Evolutionary conservation across 192 early-diverging fungal genomes (phyloP).

Genomic region (Glomus cerebriforme): DNA sequence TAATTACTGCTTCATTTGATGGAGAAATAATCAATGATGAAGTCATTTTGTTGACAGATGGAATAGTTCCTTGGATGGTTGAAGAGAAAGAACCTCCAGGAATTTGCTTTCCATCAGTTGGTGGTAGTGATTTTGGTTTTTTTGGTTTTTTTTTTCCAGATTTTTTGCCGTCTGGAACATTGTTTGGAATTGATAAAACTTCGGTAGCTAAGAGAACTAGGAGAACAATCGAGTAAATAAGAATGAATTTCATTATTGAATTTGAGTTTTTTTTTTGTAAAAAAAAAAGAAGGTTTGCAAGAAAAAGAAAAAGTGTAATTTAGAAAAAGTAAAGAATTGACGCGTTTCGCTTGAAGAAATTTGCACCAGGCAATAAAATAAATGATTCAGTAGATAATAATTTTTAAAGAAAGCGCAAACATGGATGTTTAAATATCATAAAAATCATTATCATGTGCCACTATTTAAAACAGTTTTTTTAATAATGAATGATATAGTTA

Average conservation of each 20-base stretch:
- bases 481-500: no score
- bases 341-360: no score
- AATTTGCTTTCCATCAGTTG: not conserved
- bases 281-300: no score
- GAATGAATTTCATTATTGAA: not conserved
- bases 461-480: no score
- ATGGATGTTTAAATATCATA: no score
- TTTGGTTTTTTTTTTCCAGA: no score
- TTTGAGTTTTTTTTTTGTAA: no score
- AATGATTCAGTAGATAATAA: no score
- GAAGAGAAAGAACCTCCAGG: not conserved
- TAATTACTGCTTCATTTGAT: not conserved
- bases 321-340: not conserved
- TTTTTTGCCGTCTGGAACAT: no score
- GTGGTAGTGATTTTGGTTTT: not conserved
- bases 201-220: not conserved
- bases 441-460: no score
- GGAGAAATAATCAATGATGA: not conserved
- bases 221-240: not conserved
- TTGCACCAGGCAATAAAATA: no score
- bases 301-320: not conserved
- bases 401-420: no score
- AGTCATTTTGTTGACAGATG: not conserved
- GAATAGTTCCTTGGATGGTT: not conserved
- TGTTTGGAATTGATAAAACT: not conserved